phyloP scores from a whole-genome alignment of 805 yeast genomes.

The Candida berthetii region DNA sequence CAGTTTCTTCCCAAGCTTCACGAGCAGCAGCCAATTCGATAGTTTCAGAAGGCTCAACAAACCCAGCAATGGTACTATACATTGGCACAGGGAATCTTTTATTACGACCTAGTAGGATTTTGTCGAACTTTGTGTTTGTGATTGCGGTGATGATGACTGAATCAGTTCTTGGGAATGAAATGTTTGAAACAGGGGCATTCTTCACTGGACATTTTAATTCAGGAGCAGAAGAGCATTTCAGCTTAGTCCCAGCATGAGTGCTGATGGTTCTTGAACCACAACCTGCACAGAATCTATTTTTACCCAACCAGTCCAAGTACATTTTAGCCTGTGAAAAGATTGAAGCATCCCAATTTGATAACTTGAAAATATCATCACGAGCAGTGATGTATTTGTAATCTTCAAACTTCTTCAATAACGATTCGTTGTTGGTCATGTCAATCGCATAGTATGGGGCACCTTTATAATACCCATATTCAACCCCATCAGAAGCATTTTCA shows the following conservation, averaged over 20 bases:
- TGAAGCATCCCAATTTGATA: slow-evolving; percentile 45
- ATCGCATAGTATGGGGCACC: slow-evolving; percentile 65
- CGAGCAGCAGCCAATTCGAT: slow-evolving; percentile 83
- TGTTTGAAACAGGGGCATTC: slow-evolving; percentile 52
- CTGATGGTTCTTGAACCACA: slow-evolving; percentile 67
- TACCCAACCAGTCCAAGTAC: slow-evolving; percentile 79
- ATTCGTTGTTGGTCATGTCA: slow-evolving; percentile 31
- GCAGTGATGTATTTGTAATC: not conserved
- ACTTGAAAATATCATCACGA: slow-evolving; percentile 12
- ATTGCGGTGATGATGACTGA: slow-evolving; percentile 82
- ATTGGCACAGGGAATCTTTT: slow-evolving; percentile 53
- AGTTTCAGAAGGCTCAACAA: slow-evolving; percentile 92
- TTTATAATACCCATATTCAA: slow-evolving; percentile 37
- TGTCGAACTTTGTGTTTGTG: slow-evolving; percentile 50
- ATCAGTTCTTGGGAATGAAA: slow-evolving; percentile 89
- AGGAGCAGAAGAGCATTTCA: slow-evolving; percentile 34
- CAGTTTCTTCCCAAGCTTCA: slow-evolving; percentile 96
- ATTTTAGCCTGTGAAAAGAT: slow-evolving; percentile 75
- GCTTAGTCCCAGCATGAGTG: slow-evolving; percentile 61
- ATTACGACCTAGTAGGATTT: slow-evolving; percentile 66
- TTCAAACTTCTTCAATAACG: not conserved
- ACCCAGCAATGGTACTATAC: slow-evolving; percentile 90
- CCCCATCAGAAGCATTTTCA: slow-evolving; percentile 29
- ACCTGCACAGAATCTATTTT: slow-evolving; percentile 79
- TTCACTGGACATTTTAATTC: slow-evolving; percentile 28